These are phyloP conservation scores for Exophiala phaeomuriformis DNA, from an alignment of 2,329 filamentous ascomycete genomes.

Conservation along the genomic window DNA sequence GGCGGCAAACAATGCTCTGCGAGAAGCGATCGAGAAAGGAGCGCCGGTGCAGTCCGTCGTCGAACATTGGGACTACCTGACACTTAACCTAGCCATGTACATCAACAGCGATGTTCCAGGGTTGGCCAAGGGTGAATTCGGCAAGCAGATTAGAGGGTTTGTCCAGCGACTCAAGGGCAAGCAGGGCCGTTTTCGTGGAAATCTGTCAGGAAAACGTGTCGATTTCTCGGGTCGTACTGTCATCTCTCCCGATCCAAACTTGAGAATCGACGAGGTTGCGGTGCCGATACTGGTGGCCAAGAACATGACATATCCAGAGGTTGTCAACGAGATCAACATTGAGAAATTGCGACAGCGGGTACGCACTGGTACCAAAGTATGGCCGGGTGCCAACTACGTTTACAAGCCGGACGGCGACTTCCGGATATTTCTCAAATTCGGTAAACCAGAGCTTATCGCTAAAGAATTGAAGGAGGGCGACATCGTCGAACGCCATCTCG, in stretches of 20 bases:
- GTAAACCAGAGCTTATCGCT: conserved; percentile 63
- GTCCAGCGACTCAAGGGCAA: conserved; percentile 95
- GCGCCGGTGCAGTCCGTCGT: conserved; percentile 83
- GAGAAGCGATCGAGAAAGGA: conserved; percentile 72
- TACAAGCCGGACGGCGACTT: conserved; percentile 63
- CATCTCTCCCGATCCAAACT: conserved; percentile 92
- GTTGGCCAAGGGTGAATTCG: conserved; percentile 77
- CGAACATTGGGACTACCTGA: conserved; percentile 97
- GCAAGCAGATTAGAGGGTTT: conserved; percentile 85
- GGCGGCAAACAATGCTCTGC: conserved; percentile 80
- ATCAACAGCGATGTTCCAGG: conserved; percentile 95
- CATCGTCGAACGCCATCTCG: conserved; percentile 85
- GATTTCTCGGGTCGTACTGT: conserved; percentile 97
- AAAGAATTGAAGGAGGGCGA: conserved; percentile 73
- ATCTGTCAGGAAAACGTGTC: conserved; percentile 94
- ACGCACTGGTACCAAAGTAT: conserved; percentile 64
- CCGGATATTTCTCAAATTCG: conserved; percentile 69
- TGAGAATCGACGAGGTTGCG: conserved; percentile 88
- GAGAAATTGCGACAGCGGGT: conserved; percentile 70
- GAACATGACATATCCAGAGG: conserved; percentile 91
- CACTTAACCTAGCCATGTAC: conserved; percentile 93
- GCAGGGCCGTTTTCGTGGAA: conserved; percentile 93
- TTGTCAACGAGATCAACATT: conserved; percentile 76
- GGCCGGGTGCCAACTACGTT: conserved; percentile 82
- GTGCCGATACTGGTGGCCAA: conserved; percentile 88